Conservation (phyloP, 805 yeast species). For the Maudiozyma turicensis region DNA sequence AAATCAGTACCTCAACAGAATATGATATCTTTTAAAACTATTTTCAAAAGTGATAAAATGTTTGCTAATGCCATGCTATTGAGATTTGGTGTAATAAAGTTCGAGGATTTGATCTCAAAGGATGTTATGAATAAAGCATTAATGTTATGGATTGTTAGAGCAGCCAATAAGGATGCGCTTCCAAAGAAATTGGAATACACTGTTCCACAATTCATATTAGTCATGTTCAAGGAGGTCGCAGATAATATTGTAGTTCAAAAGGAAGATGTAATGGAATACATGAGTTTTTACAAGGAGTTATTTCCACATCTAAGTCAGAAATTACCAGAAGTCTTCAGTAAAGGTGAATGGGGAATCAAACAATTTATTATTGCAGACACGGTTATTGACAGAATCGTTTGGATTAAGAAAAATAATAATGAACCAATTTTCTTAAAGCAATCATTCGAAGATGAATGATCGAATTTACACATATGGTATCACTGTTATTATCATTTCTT, state of each 20-base stretch:
- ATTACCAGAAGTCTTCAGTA: constrained; percentile 48
- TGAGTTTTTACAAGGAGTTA: constrained; percentile 42
- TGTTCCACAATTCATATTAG: constrained; percentile 43
- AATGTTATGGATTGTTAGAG: constrained; percentile 54
- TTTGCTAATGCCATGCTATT: constrained; percentile 47
- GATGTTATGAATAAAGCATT: constrained; percentile 49
- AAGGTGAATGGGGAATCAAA: constrained; percentile 38
- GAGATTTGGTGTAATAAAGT: constrained; percentile 46
- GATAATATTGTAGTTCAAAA: constrained; percentile 34
- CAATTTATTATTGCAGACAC: constrained; percentile 38
- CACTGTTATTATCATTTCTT: no score
- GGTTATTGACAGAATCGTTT: constrained; percentile 43
- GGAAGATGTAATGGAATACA: constrained; percentile 47
- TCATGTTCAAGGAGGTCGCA: constrained; percentile 31
- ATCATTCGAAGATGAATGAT: not conserved
- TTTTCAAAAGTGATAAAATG: constrained; percentile 44
- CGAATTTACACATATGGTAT: no score
- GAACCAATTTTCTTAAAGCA: constrained; percentile 29
- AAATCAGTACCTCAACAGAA: constrained; percentile 33
- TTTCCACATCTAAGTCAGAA: constrained; percentile 39
- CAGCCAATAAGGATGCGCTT: constrained; percentile 34
- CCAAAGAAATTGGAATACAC: constrained; percentile 16
- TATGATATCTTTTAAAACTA: constrained; percentile 42
- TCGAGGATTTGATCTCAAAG: constrained; percentile 40
- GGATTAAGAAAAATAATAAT: constrained; percentile 30